Conservation (phyloP, 179 eudicot genomes). For the Patellifolia procumbens region DNA sequence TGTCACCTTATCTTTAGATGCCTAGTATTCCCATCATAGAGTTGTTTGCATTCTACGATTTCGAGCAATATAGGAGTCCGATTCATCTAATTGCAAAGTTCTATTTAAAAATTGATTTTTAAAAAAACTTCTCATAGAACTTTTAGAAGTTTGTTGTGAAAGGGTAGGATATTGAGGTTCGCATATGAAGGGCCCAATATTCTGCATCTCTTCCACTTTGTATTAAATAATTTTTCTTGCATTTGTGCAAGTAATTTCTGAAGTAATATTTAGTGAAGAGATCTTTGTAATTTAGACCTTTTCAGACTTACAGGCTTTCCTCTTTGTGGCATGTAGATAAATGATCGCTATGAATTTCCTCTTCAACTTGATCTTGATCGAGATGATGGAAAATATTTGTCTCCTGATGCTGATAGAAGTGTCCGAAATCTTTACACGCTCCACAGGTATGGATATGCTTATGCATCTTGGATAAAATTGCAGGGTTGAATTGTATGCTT, state of each 20-base stretch:
- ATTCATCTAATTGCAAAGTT: neutral
- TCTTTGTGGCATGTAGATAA: slow-evolving; percentile 34
- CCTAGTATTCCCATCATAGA: no score
- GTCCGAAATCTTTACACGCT: slow-evolving; percentile 53
- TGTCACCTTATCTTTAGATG: neutral
- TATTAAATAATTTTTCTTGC: neutral
- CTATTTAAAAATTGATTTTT: neutral
- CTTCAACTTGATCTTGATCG: slow-evolving; percentile 58
- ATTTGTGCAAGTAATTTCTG: neutral
- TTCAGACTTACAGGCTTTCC: neutral
- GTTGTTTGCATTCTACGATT: neutral
- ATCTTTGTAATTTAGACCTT: neutral
- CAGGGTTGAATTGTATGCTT: neutral
- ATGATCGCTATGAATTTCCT: slow-evolving; percentile 60
- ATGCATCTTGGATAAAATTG: neutral
- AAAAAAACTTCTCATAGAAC: no score
- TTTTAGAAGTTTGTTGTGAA: neutral
- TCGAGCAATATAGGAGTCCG: neutral
- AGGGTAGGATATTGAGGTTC: neutral
- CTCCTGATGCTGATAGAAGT: slow-evolving; percentile 56
- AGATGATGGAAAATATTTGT: slow-evolving; percentile 50
- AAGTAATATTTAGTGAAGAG: neutral
- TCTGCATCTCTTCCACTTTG: neutral
- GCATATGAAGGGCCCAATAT: neutral
- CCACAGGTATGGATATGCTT: slow-evolving; percentile 39